Evolutionary conservation across 108 stramenopile species (phyloP), one percentile per base, ranked within the genome.

Genomic region (Nitzschia putrida): DNA sequence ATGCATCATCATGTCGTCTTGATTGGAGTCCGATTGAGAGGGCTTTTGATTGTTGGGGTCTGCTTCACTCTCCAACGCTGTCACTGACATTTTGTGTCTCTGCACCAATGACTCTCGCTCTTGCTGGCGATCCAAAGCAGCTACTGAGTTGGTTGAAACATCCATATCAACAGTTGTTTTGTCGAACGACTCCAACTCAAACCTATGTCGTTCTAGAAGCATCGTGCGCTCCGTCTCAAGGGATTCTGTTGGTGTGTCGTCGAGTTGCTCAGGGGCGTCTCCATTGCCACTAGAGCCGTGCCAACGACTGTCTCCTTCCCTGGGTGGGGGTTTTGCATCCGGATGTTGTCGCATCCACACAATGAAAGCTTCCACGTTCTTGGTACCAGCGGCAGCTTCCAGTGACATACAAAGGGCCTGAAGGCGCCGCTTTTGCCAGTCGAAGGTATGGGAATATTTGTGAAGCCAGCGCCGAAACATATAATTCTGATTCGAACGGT

Each of bases 391-490:
- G 14, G 93, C 86, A 26, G 90, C 90, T 72, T 91, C 93, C 39
- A 94, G 72, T 34, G 93, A 88, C 37, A 89, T 58, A 47, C 74
- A 74, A 44, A 94, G 71, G 12, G 88, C 85, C 64, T 91, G 93
- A 18, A 94, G 76, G 10, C 93, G 77, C 40, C 93, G 78, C 52
- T 91, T 88, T 63, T 82, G 80, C 93, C 93, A 94, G 34, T 94
- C 87, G 70, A 94, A 94, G 11, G 68, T 72, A 23, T 70, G 73
- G 16, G 90, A 85, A 66, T 83, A 79, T 55, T 91, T 91, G 54
- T 87, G 80, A n/a, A 94, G 72, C 93, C 93, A 94, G 39, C 93
- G 57, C 13, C 87, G 82, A 26, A 89, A 86, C 88, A 87, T 90
- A 61, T 90, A 84, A 60, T 82, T 91, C 37, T 82, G 73, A 42